A percentile compares a stretch with the other conserved stretches of the same genome.
Conservation (phyloP, 441 rosid genomes). For the Croton laevigatus region DNA sequence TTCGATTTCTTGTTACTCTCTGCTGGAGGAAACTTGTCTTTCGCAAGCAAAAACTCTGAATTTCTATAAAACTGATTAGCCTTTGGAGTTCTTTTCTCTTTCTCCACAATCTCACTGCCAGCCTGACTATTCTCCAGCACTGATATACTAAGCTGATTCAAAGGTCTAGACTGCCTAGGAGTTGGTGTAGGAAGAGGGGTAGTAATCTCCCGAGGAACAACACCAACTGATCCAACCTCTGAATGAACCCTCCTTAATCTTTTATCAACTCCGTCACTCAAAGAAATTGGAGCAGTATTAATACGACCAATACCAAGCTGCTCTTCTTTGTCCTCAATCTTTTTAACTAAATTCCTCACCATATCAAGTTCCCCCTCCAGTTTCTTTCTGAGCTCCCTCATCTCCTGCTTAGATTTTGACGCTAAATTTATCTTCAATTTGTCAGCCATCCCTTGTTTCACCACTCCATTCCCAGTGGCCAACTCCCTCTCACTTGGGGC, state of each 20-base stretch:
- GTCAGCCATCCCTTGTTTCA: conserved; percentile 40
- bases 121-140: conserved; percentile 72
- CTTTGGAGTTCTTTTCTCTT: conserved; percentile 96
- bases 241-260: conserved; percentile 58
- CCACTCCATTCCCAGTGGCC: conserved; percentile 40
- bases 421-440: conserved; percentile 52
- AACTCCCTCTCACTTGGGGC: conserved; percentile 21
- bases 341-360: conserved; percentile 78
- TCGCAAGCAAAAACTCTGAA: conserved; percentile 89
- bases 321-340: conserved; percentile 72
- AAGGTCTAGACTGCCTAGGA: conserved; percentile 61
- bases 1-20: conserved; percentile 95
- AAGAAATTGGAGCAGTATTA: conserved; percentile 30
- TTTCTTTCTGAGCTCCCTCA: conserved; percentile 64
- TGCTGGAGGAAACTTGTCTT: conserved; percentile 94
- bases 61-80: conserved; percentile 90
- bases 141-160: conserved; percentile 66
- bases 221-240: conserved; percentile 58
- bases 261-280: conserved; percentile 41
- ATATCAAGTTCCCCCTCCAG: conserved; percentile 68
- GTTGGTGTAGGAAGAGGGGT: conserved; percentile 28
- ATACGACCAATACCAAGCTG: conserved; percentile 41
- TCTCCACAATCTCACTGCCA: conserved; percentile 66
- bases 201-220: conserved; percentile 47
- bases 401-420: conserved; percentile 54